Percentiles rank a stretch among this genome's conserved stretches.
Evolutionary conservation across 2,329 filamentous ascomycete species (phyloP).

Genomic region (Alternaria sp.): DNA sequence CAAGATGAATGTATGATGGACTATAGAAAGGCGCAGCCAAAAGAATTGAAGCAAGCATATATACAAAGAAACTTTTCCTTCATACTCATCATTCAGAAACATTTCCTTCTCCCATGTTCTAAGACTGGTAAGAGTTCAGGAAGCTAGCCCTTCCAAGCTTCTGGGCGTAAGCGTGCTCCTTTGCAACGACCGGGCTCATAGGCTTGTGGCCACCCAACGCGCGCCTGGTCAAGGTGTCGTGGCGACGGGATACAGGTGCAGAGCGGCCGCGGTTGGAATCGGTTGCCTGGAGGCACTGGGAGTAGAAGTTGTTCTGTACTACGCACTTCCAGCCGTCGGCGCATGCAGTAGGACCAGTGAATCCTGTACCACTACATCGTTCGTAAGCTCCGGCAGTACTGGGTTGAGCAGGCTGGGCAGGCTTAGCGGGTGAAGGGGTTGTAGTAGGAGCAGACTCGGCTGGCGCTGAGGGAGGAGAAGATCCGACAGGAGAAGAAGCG

Average conservation of each 20-base stretch:
- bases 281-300: slow-evolving; percentile 7
- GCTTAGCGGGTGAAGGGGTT: slow-evolving; percentile 2
- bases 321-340: slow-evolving; percentile 52
- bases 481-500: not conserved
- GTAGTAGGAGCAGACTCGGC: slow-evolving; percentile 10
- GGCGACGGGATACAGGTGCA: not conserved
- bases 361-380: slow-evolving; percentile 57
- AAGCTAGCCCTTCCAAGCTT: slow-evolving; percentile 7
- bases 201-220: slow-evolving; percentile 1
- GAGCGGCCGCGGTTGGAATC: slow-evolving; percentile 6
- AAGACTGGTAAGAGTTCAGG: not conserved
- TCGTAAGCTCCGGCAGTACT: slow-evolving; percentile 41
- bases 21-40: slow-evolving; percentile 12
- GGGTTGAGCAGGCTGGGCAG: slow-evolving; percentile 1
- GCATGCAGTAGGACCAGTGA: slow-evolving; percentile 53
- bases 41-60: not conserved
- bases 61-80: slow-evolving; percentile 7
- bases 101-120: not conserved
- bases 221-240: slow-evolving; percentile 1
- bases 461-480: slow-evolving; percentile 10
- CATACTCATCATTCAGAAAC: not conserved
- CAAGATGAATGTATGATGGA: not conserved
- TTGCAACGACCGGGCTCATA: not conserved
- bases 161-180: not conserved
- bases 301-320: slow-evolving; percentile 45